phyloP scores from a whole-genome alignment of 345 rosid species.

The Adansonia digitata region DNA sequence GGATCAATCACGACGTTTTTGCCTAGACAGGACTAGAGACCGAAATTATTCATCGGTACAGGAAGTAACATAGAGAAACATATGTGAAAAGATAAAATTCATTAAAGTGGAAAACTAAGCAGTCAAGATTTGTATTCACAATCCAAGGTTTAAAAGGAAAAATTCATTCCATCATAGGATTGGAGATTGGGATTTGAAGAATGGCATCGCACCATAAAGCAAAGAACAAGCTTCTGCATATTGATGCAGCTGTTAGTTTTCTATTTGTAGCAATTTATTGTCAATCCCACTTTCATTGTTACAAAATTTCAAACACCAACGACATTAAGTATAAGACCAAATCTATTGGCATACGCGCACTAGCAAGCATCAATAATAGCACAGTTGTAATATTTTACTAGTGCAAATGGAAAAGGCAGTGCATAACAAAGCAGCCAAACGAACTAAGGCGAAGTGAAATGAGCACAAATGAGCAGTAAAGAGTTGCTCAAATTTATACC shows the following conservation, averaged over 20 bases:
- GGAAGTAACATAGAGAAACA: background rate
- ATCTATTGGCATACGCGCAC: background rate
- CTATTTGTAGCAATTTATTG: background rate
- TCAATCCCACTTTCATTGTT: background rate
- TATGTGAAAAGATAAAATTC: background rate
- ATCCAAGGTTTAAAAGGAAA: background rate
- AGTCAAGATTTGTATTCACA: background rate
- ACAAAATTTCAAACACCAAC: background rate
- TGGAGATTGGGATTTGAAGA: background rate
- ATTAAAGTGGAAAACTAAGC: background rate
- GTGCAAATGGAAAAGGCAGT: background rate
- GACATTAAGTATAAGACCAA: background rate
- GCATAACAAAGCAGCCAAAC: background rate
- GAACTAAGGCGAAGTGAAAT: background rate
- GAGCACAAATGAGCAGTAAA: background rate
- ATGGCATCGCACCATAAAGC: background rate
- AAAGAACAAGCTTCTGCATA: background rate
- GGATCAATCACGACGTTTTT: conserved; percentile 79
- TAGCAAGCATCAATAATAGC: background rate
- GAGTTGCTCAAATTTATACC: background rate
- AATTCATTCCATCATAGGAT: background rate
- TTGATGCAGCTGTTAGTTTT: background rate
- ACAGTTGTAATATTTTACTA: background rate
- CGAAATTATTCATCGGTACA: conserved; percentile 4
- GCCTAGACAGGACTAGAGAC: conserved; percentile 64